Conservation (phyloP, 768 basidiomycete species). For the Infundibulicybe gibba region DNA sequence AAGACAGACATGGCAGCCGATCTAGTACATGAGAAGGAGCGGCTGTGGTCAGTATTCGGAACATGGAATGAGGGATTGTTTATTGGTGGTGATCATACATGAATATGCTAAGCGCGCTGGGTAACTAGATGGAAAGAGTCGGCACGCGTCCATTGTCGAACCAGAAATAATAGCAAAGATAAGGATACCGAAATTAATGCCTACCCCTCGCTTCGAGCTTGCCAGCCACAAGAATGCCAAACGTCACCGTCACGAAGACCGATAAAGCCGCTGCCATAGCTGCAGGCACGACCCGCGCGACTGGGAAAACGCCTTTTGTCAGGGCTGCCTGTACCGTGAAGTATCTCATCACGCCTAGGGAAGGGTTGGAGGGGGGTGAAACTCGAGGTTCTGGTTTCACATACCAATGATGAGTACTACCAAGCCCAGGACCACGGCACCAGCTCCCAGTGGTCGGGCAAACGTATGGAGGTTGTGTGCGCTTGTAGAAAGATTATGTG, state of each 20-base stretch:
- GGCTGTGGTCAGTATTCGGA: too few species aligned
- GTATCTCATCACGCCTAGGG: conserved; percentile 13
- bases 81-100: too few species aligned
- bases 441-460: conserved; percentile 52
- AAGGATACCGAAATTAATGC: too few species aligned
- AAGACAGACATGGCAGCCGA: too few species aligned
- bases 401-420: conserved; percentile 44
- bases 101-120: too few species aligned
- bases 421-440: conserved; percentile 41
- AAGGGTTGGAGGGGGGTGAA: background rate
- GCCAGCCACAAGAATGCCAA: conserved; percentile 14
- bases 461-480: conserved; percentile 22
- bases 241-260: conserved; percentile 12
- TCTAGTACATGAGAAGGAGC: too few species aligned
- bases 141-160: too few species aligned
- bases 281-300: conserved; percentile 9
- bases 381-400: conserved; percentile 7
- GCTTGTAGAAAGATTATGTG: background rate
- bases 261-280: conserved; percentile 12
- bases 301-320: conserved; percentile 17
- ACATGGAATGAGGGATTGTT: too few species aligned
- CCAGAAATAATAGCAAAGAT: too few species aligned
- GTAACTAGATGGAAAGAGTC: too few species aligned
- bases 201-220: conserved; percentile 9
- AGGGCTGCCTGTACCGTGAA: conserved; percentile 17